These are phyloP conservation scores for Antarctomyces pellizariae DNA, from an alignment of 495 filamentous ascomycete species.

Conservation along the genomic window DNA sequence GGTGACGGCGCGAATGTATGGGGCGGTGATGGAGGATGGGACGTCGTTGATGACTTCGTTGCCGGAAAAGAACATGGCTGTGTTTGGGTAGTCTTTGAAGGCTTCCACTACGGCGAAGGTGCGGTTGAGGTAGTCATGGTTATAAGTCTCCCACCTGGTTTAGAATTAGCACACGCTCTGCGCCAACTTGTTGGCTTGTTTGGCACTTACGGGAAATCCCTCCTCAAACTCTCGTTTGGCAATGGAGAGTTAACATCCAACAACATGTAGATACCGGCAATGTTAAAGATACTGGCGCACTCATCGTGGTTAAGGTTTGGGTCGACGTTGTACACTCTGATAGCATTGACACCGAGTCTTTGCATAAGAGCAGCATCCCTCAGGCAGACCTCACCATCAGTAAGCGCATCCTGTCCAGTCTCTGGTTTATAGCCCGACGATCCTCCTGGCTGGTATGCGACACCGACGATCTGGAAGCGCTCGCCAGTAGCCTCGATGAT, in stretches of 20 bases:
- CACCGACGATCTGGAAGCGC: slow-evolving; percentile 72
- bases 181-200: no score
- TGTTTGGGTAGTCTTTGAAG: slow-evolving; percentile 85
- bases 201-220: slow-evolving; percentile 41
- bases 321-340: slow-evolving; percentile 83
- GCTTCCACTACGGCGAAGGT: slow-evolving; percentile 81
- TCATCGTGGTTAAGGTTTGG: slow-evolving; percentile 67
- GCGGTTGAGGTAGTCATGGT: slow-evolving; percentile 48
- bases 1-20: slow-evolving; percentile 48
- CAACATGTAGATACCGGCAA: slow-evolving; percentile 34
- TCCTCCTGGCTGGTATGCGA: slow-evolving; percentile 90
- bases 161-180: no score
- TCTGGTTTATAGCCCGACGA: slow-evolving; percentile 48
- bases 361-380: slow-evolving; percentile 90
- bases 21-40: slow-evolving; percentile 26
- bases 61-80: slow-evolving; percentile 74
- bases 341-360: slow-evolving; percentile 60
- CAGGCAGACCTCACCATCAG: slow-evolving; percentile 47
- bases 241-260: slow-evolving; percentile 89
- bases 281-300: slow-evolving; percentile 82
- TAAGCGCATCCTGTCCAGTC: slow-evolving; percentile 44
- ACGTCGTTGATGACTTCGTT: slow-evolving; percentile 81
- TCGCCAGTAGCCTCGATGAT: slow-evolving; percentile 56
- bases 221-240: slow-evolving; percentile 48
- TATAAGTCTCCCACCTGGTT: slow-evolving; percentile 53